These are phyloP conservation scores for Leptosphaerulina australis DNA, from an alignment of 2,329 filamentous ascomycete genomes.

Conservation along the genomic window DNA sequence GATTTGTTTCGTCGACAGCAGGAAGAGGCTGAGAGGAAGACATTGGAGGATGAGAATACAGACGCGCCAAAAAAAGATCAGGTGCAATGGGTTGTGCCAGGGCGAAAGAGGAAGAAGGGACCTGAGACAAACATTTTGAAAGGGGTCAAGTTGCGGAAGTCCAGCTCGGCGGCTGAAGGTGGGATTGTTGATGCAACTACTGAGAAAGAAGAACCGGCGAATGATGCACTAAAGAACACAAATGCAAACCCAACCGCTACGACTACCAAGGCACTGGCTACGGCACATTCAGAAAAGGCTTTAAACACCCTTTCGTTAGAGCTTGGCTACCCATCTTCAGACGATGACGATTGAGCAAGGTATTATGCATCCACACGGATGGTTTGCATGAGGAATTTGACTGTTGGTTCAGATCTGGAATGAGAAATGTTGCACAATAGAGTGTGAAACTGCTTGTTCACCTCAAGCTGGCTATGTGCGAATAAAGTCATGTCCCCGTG, in stretches of 20 bases:
- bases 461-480: too few relatives aligned
- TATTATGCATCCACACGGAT: neutral
- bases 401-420: too few relatives aligned
- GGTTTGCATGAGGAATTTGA: too few relatives aligned
- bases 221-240: neutral
- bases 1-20: slow-evolving; percentile 64
- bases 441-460: too few relatives aligned
- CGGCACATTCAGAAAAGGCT: slow-evolving; percentile 23
- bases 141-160: slow-evolving; percentile 54
- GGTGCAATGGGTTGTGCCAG: slow-evolving; percentile 57
- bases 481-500: too few relatives aligned
- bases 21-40: slow-evolving; percentile 62
- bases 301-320: slow-evolving; percentile 39
- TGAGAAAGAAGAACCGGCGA: neutral
- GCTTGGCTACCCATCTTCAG: slow-evolving; percentile 52
- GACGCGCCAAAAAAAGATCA: slow-evolving; percentile 48
- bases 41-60: slow-evolving; percentile 48
- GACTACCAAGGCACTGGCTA: slow-evolving; percentile 12
- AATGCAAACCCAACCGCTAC: neutral
- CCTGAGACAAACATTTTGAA: slow-evolving; percentile 45
- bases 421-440: too few relatives aligned
- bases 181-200: neutral
- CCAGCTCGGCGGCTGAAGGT: slow-evolving; percentile 32
- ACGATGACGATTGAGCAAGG: slow-evolving; percentile 47
- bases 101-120: slow-evolving; percentile 60